Percentiles rank a stretch among this genome's conserved stretches.
Conservation (phyloP, 192 early-diverging fungal genomes). For the Gryganskiella cystojenkinii region DNA sequence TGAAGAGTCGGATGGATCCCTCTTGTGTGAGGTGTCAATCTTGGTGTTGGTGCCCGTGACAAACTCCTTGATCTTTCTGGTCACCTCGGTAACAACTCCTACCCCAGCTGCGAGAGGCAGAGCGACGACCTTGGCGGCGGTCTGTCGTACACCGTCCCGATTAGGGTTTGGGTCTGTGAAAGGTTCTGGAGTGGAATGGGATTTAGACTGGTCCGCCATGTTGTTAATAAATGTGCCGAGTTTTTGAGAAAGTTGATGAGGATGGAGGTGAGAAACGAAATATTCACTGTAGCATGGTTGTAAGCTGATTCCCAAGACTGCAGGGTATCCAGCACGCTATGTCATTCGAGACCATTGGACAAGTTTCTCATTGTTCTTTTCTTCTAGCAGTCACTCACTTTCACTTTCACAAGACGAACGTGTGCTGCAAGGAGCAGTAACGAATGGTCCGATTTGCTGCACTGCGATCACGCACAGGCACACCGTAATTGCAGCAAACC, state of each 20-base stretch:
- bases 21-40: constrained; percentile 32
- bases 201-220: constrained; percentile 6
- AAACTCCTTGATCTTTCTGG: constrained; percentile 33
- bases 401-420: no score
- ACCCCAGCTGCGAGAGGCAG: constrained; percentile 37
- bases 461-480: no score
- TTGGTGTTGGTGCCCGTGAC: constrained; percentile 31
- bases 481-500: no score
- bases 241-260: neutral
- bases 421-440: no score
- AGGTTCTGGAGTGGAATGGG: constrained; percentile 32
- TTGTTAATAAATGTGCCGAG: neutral
- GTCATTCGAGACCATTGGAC: no score
- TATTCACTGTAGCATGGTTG: no score
- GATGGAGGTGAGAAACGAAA: neutral
- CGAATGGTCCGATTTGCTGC: no score
- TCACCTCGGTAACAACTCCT: constrained; percentile 28
- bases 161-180: constrained; percentile 49
- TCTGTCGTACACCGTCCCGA: constrained; percentile 23
- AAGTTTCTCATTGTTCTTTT: no score
- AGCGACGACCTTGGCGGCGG: constrained; percentile 29
- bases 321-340: no score
- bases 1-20: constrained; percentile 4
- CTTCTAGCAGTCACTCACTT: no score
- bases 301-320: no score